Conservation (phyloP, 2,329 filamentous ascomycete species). For the Monosporascus sp. region DNA sequence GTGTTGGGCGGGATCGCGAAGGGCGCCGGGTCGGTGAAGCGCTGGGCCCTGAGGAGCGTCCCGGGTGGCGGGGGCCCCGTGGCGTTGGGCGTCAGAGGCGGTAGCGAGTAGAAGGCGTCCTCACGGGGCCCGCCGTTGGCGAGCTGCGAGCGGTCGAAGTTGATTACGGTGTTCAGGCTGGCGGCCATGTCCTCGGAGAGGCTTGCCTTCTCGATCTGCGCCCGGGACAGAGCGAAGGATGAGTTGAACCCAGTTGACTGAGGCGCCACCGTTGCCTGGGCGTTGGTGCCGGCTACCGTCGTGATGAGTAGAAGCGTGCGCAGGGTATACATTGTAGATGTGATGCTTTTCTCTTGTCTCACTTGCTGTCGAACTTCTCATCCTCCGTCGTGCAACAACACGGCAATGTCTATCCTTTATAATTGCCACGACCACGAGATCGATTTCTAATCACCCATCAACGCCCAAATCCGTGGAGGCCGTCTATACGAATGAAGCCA, state of each 20-base stretch:
- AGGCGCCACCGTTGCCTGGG: neutral
- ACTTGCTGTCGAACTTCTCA: too few relatives aligned
- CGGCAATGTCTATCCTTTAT: too few relatives aligned
- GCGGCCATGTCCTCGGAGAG: slow-evolving; percentile 11
- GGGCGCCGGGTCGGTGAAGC: slow-evolving; percentile 28
- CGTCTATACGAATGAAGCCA: too few relatives aligned
- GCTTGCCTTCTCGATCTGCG: slow-evolving; percentile 17
- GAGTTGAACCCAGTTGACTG: slow-evolving; percentile 23
- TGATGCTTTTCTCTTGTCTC: too few relatives aligned
- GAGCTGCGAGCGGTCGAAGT: slow-evolving; percentile 26
- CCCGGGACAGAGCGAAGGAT: slow-evolving; percentile 18
- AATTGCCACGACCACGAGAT: too few relatives aligned
- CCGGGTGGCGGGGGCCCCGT: slow-evolving; percentile 24
- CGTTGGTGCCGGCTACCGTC: too few relatives aligned
- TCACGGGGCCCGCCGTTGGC: slow-evolving; percentile 24
- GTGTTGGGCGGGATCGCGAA: slow-evolving; percentile 36
- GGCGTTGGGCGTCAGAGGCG: slow-evolving; percentile 7
- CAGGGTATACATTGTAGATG: too few relatives aligned
- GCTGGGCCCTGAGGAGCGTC: slow-evolving; percentile 33
- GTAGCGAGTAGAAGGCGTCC: slow-evolving; percentile 37
- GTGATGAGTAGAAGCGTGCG: too few relatives aligned
- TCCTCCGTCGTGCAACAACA: too few relatives aligned
- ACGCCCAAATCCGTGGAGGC: too few relatives aligned
- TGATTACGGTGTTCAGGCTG: slow-evolving; percentile 17
- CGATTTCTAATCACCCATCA: too few relatives aligned